Percentiles rank a stretch among this genome's conserved stretches.
Conservation (phyloP, 768 basidiomycete species). For the Rhodocollybia butyracea region DNA sequence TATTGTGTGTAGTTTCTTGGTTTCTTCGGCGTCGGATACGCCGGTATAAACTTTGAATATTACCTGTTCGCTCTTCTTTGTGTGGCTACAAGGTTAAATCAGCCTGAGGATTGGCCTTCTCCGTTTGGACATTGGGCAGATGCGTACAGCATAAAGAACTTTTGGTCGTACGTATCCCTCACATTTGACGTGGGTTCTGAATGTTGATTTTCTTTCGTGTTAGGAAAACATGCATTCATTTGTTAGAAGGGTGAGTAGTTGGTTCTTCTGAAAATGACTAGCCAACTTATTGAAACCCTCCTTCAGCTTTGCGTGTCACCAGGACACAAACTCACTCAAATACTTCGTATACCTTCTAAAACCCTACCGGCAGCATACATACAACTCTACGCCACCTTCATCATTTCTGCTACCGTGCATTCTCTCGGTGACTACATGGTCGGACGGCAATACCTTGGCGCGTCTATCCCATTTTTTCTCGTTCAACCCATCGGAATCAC, state of each 20-base stretch:
- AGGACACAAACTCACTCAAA: conserved; percentile 14
- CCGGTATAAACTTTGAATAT: background rate
- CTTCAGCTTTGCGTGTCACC: conserved; percentile 18
- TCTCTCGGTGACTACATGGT: conserved; percentile 25
- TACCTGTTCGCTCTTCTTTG: background rate
- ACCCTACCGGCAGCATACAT: conserved; percentile 17
- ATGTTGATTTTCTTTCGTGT: background rate
- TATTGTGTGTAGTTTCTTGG: background rate
- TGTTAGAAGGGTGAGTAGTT: conserved; percentile 19
- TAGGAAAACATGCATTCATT: conserved; percentile 26
- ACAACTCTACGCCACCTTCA: conserved; percentile 25
- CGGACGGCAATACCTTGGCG: conserved; percentile 12
- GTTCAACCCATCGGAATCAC: conserved; percentile 27
- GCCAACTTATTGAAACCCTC: background rate
- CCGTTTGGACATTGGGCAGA: conserved; percentile 22
- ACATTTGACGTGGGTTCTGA: background rate
- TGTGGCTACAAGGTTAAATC: background rate
- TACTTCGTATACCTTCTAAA: conserved; percentile 14
- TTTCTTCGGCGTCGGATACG: background rate
- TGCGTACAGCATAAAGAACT: conserved; percentile 27
- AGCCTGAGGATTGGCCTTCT: conserved; percentile 25
- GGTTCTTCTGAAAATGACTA: background rate
- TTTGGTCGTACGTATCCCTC: conserved; percentile 25
- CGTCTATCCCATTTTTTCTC: conserved; percentile 24
- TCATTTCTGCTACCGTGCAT: conserved; percentile 25